These are phyloP conservation scores for Exophiala xenobiotica DNA, from an alignment of 2,329 filamentous ascomycete species.

Conservation along the genomic window DNA sequence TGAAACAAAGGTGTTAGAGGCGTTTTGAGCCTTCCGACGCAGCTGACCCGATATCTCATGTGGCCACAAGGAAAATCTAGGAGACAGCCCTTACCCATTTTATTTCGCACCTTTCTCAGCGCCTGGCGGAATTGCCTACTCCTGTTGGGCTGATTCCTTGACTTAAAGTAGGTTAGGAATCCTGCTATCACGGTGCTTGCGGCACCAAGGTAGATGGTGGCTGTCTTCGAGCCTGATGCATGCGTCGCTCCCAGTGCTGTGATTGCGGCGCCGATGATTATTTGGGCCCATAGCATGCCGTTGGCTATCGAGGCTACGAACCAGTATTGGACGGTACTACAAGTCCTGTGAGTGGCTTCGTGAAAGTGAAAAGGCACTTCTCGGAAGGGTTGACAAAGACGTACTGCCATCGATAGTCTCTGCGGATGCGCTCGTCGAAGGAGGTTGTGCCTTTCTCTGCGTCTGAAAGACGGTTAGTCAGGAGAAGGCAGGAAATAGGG, in stretches of 20 bases:
- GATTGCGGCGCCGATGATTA: conserved; percentile 12
- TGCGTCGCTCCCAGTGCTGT: conserved; percentile 6
- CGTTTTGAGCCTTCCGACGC: background rate
- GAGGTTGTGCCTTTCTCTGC: background rate
- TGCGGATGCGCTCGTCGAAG: background rate
- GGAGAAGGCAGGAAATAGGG: background rate
- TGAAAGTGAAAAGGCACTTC: background rate
- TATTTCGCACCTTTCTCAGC: conserved; percentile 2
- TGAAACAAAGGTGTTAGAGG: background rate
- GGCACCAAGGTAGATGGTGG: background rate
- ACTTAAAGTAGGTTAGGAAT: conserved; percentile 2
- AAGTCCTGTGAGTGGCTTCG: background rate
- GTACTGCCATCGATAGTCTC: conserved; percentile 2
- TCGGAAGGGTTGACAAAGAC: background rate
- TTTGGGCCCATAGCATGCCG: conserved; percentile 14
- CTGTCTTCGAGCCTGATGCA: background rate
- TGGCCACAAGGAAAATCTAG: no score
- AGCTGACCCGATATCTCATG: no score
- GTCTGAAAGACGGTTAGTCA: background rate
- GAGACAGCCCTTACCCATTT: conserved; percentile 1
- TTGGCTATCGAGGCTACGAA: conserved; percentile 6
- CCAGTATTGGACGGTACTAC: conserved; percentile 5
- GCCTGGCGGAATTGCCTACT: background rate
- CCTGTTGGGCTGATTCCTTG: background rate
- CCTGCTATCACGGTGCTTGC: conserved; percentile 1